These are phyloP conservation scores for Dothiorella sarmentorum DNA, from an alignment of 2,329 filamentous ascomycete genomes.

Conservation along the genomic window DNA sequence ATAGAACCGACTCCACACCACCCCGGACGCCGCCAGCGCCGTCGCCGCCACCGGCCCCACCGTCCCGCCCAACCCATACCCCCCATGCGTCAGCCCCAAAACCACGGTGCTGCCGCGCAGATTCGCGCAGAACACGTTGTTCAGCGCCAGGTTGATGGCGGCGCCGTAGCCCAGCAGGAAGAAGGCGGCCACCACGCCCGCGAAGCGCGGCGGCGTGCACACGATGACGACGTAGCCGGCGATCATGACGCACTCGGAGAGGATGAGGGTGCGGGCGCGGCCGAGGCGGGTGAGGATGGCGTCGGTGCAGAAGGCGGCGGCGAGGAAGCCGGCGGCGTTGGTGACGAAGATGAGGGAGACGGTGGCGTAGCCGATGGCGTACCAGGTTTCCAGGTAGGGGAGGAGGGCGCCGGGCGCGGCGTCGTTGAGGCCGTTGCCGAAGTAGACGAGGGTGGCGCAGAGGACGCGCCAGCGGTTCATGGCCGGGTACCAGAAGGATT, in stretches of 20 bases:
- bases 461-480: conserved; percentile 70
- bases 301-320: conserved; percentile 68
- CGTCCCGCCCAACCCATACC: conserved; percentile 52
- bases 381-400: conserved; percentile 75
- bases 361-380: conserved; percentile 70
- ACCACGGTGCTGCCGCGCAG: conserved; percentile 51
- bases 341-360: conserved; percentile 81
- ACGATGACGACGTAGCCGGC: conserved; percentile 64
- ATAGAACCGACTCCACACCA: conserved; percentile 71
- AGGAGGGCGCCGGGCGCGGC: conserved; percentile 69
- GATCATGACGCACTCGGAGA: conserved; percentile 56
- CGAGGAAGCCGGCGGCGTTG: conserved; percentile 73
- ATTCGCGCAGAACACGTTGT: conserved; percentile 56
- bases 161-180: conserved; percentile 60
- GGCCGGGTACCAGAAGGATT: conserved; percentile 54
- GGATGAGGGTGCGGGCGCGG: conserved; percentile 59
- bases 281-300: conserved; percentile 60
- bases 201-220: conserved; percentile 63
- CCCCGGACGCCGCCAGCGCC: conserved; percentile 59
- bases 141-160: conserved; percentile 51
- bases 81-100: conserved; percentile 63
- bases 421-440: conserved; percentile 71
- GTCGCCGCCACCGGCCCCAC: conserved; percentile 72
- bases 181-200: conserved; percentile 62
- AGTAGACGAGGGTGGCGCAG: conserved; percentile 61